Conservation (phyloP, 2,329 filamentous ascomycete genomes). For the Ilyonectria robusta region DNA sequence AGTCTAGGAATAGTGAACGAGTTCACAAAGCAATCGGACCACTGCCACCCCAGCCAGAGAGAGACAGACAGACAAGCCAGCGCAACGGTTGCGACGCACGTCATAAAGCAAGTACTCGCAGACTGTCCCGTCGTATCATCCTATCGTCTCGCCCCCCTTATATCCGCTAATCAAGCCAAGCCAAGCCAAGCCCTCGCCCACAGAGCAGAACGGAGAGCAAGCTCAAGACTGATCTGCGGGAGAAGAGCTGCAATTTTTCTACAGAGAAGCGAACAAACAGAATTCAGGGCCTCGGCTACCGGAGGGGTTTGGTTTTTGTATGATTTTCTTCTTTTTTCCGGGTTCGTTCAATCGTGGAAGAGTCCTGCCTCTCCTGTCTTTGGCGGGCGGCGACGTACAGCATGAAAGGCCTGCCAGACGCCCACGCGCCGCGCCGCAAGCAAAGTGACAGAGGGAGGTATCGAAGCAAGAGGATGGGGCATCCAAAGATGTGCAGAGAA, state of each 20-base stretch:
- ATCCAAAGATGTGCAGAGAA: conserved; percentile 41
- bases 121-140: not conserved
- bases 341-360: conserved; percentile 47
- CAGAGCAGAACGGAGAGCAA: not conserved
- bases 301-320: conserved; percentile 21
- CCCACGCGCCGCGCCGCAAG: conserved; percentile 33
- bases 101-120: not conserved
- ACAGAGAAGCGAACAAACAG: conserved; percentile 36
- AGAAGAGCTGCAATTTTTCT: conserved; percentile 24
- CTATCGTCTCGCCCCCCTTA: not conserved
- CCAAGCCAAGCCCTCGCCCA: not conserved
- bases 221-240: not conserved
- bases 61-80: not conserved
- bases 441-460: conserved; percentile 37
- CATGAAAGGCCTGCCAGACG: conserved; percentile 47
- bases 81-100: not conserved
- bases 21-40: not conserved
- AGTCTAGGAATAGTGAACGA: conserved; percentile 10
- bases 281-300: conserved; percentile 30
- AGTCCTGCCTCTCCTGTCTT: conserved; percentile 36
- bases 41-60: not conserved
- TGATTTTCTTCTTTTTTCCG: conserved; percentile 38
- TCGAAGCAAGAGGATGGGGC: conserved; percentile 40
- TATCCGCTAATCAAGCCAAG: conserved; percentile 19
- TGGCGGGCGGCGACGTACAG: conserved; percentile 38